These are phyloP conservation scores for Kazachstania bromeliacearum DNA, from an alignment of 805 yeast genomes.

Conservation along the genomic window DNA sequence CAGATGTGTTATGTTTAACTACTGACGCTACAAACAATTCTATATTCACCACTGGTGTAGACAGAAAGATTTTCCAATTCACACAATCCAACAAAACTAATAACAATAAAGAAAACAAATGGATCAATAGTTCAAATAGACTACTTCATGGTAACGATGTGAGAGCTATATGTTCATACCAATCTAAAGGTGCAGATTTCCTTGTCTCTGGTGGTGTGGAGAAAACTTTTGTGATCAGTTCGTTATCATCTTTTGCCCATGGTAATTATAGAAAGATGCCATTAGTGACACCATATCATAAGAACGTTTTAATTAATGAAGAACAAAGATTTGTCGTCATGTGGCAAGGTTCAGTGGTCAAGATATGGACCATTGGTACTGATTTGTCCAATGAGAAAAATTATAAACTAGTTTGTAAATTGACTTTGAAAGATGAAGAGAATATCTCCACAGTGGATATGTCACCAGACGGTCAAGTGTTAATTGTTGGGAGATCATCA, in stretches of 20 bases:
- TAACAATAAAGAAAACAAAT: slow-evolving; percentile 33
- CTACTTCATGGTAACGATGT: slow-evolving; percentile 81
- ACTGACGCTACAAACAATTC: slow-evolving; percentile 50
- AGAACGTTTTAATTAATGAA: slow-evolving; percentile 42
- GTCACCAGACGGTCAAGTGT: slow-evolving; percentile 51
- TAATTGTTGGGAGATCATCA: slow-evolving; percentile 64
- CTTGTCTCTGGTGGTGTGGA: slow-evolving; percentile 82
- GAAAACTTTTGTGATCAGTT: slow-evolving; percentile 51
- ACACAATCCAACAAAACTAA: slow-evolving; percentile 24
- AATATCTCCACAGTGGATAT: slow-evolving; percentile 62
- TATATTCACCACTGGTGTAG: slow-evolving; percentile 86
- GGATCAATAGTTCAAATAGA: slow-evolving; percentile 72
- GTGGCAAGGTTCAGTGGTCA: slow-evolving; percentile 68
- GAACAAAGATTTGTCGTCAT: slow-evolving; percentile 46
- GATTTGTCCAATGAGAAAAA: slow-evolving; percentile 20
- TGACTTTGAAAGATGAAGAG: slow-evolving; percentile 65
- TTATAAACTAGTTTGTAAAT: slow-evolving; percentile 51
- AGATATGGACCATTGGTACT: slow-evolving; percentile 60
- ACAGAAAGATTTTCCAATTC: slow-evolving; percentile 77
- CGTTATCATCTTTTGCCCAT: slow-evolving; percentile 55
- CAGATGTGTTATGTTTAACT: slow-evolving; percentile 74
- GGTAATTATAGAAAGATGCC: slow-evolving; percentile 67
- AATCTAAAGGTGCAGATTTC: slow-evolving; percentile 56
- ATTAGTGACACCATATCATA: slow-evolving; percentile 43
- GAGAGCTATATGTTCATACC: slow-evolving; percentile 62